phyloP scores from a whole-genome alignment of 2,329 filamentous ascomycete species.

The Aspergillus sp. region DNA sequence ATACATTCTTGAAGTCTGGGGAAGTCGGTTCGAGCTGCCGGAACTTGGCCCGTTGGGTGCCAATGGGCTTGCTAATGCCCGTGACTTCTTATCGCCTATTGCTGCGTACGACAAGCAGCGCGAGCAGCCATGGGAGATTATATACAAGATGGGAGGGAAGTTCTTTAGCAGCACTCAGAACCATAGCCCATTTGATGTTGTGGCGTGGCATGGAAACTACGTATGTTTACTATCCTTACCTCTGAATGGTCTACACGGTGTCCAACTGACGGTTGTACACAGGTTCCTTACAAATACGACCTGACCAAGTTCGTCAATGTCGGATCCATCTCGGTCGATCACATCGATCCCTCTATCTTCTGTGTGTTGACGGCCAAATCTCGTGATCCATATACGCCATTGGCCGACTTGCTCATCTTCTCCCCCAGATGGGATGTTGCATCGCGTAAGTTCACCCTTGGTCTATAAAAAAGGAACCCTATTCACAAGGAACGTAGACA shows the following conservation, averaged over 20 bases:
- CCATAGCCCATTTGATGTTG: constrained; percentile 64
- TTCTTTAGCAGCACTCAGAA: constrained; percentile 56
- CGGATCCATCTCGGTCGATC: constrained; percentile 34
- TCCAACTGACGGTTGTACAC: too few species aligned
- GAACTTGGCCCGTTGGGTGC: constrained; percentile 61
- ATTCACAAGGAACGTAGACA: constrained; percentile 16
- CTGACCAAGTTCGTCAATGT: constrained; percentile 36
- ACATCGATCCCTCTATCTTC: constrained; percentile 38
- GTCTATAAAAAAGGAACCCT: background rate
- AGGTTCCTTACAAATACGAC: constrained; percentile 38
- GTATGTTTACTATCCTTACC: constrained; percentile 13
- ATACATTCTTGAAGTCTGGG: constrained; percentile 62
- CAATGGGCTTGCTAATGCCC: constrained; percentile 58
- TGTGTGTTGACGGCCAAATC: constrained; percentile 37
- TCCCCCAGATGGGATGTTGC: constrained; percentile 35
- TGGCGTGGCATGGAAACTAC: constrained; percentile 66
- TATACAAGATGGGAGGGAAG: constrained; percentile 56
- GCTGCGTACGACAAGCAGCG: constrained; percentile 53
- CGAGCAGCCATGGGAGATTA: constrained; percentile 49
- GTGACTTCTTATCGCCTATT: constrained; percentile 59
- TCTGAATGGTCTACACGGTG: too few species aligned
- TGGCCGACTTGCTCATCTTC: constrained; percentile 36
- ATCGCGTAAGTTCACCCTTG: constrained; percentile 19
- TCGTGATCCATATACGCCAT: constrained; percentile 25
- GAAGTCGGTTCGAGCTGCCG: constrained; percentile 58